Base-by-base conservation (phyloP, 176 grass and related monocot species). In the Melocanna baccifera region DNA sequence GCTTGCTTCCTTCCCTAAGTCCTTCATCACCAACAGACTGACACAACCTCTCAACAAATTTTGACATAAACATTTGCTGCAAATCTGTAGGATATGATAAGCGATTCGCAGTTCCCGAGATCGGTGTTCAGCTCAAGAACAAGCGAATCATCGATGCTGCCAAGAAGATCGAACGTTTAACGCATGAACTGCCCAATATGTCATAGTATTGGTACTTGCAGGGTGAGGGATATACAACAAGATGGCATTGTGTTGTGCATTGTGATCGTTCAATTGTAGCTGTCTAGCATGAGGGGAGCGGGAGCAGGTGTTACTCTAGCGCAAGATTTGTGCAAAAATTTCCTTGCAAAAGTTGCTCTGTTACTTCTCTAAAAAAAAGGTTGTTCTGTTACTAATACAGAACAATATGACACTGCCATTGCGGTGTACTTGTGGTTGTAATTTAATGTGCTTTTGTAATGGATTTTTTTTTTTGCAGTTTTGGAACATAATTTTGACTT, bases 121-220 rank as follows among this genome's bases (percentile, higher is more conserved):
- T 90, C 89, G 1, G 74, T 83, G 25, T 87, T 90, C 89, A 87
- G 51, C 50, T 89, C 88, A 52, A 77, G 89, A 73, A 53, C 74
- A 13, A 43, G 80, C 19, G 89, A 90, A 5, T 79, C 89, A 56
- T 6, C 58, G 2, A 83, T 83, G 80, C 80, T 68, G 22, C 84
- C 67, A 1, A 79, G 79, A 73, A 84, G 81, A 80, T 80, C 75
- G 1, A 84, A 89, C 75, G 59, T 1, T 5, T 89, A 40, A 84
- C 41, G 50, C 34, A 78, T 32, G 30, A 36, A 64, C 9, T 9
- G 45, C 22, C 48, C 50, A 0, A 71, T 7, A 3, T 48, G 52
- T 19, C 64, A 3, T 59, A 15, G 55, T 40, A 28, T 71, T 40
- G 53, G 53, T 57, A 7, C 15, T n/a, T 67, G 34, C 82, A 55